Conservation (phyloP, 2,329 filamentous ascomycete genomes). For the Fusarium sp. region DNA sequence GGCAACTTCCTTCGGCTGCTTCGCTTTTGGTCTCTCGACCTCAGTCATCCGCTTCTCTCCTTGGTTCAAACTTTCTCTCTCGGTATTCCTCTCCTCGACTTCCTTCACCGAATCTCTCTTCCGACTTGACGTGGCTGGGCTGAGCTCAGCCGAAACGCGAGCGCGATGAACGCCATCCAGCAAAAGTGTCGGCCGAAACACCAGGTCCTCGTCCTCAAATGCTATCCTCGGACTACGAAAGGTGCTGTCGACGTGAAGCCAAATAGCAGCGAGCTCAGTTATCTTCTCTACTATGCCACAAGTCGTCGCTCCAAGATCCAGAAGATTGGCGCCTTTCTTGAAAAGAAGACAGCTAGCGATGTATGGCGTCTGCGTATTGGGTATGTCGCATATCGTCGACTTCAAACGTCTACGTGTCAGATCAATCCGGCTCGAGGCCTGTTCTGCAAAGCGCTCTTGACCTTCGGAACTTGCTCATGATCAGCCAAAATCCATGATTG, state of each 20-base stretch:
- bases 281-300: slow-evolving; percentile 95
- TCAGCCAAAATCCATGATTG: not conserved
- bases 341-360: slow-evolving; percentile 92
- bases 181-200: slow-evolving; percentile 89
- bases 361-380: slow-evolving; percentile 90
- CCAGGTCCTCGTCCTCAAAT: slow-evolving; percentile 94
- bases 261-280: slow-evolving; percentile 96
- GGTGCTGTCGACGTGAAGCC: slow-evolving; percentile 92
- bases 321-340: slow-evolving; percentile 93
- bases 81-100: not conserved
- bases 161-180: slow-evolving; percentile 71
- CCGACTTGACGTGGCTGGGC: slow-evolving; percentile 29
- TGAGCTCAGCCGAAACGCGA: slow-evolving; percentile 33
- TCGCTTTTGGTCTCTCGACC: slow-evolving; percentile 7
- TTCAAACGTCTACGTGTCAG: slow-evolving; percentile 30
- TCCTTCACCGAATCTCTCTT: not conserved
- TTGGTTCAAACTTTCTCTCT: slow-evolving; percentile 2
- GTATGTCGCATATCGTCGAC: slow-evolving; percentile 58
- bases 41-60: slow-evolving; percentile 5
- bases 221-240: slow-evolving; percentile 93
- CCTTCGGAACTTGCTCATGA: not conserved
- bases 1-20: slow-evolving; percentile 31
- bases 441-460: not conserved
- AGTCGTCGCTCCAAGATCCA: slow-evolving; percentile 94
- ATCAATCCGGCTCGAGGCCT: not conserved